Percentiles rank a stretch among this genome's conserved stretches.
phyloP scores from a whole-genome alignment of 768 basidiomycete genomes.

The Pholiota conissans region DNA sequence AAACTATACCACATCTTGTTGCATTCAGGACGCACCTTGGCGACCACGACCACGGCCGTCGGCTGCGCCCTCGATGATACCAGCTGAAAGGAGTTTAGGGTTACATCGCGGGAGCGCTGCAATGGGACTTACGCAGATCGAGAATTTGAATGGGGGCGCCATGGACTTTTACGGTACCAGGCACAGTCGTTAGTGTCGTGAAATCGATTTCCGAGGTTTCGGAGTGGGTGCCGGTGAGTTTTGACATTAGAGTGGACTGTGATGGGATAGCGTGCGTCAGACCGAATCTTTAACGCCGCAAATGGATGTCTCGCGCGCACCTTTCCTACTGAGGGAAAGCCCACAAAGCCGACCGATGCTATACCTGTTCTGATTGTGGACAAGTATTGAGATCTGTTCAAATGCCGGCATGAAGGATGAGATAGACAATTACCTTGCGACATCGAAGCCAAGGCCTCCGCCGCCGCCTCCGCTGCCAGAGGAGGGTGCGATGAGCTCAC shows the following conservation, averaged over 20 bases:
- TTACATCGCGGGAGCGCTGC: not conserved
- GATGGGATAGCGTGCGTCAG: conserved; percentile 5
- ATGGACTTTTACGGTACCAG: conserved; percentile 91
- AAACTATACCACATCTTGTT: not conserved
- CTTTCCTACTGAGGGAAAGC: conserved; percentile 95
- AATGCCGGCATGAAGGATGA: conserved; percentile 2
- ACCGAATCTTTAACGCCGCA: not conserved
- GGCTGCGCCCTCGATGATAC: conserved; percentile 98
- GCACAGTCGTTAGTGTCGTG: conserved; percentile 93
- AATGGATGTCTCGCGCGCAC: conserved; percentile 32
- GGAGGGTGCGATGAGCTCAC: conserved; percentile 85
- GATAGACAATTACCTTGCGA: conserved; percentile 54
- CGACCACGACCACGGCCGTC: conserved; percentile 96
- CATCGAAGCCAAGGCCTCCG: conserved; percentile 93
- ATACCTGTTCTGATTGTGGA: conserved; percentile 73
- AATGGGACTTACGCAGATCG: conserved; percentile 71
- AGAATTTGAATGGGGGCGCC: conserved; percentile 96
- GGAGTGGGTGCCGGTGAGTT: conserved; percentile 94
- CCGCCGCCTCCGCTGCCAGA: conserved; percentile 83
- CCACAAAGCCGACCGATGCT: conserved; percentile 92
- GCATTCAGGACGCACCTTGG: conserved; percentile 58
- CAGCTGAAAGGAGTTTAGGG: conserved; percentile 48
- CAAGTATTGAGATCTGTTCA: not conserved
- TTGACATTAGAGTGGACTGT: conserved; percentile 94
- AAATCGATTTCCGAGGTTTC: conserved; percentile 97